Percentiles rank a stretch among this genome's conserved stretches.
phyloP scores from a whole-genome alignment of 2,329 filamentous ascomycete species.

The Calonectria multiphialidica region DNA sequence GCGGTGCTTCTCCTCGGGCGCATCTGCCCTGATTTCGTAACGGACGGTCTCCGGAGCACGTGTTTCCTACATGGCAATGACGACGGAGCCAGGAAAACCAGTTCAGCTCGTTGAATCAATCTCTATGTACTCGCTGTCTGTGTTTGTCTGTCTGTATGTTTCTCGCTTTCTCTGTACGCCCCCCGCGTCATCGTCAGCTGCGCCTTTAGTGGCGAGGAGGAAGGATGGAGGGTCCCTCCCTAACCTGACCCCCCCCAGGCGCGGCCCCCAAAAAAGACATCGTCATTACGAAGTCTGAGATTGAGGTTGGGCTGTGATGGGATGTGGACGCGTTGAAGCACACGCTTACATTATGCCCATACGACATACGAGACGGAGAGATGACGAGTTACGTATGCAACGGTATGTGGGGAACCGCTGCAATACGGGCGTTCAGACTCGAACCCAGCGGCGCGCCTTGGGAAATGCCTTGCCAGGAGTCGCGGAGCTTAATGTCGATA shows the following conservation, averaged over 20 bases:
- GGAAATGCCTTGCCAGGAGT: conserved; percentile 5
- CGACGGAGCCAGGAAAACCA: not conserved
- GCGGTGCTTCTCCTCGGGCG: not conserved
- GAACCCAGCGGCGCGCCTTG: not conserved
- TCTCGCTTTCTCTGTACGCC: not conserved
- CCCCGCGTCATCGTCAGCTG: not conserved
- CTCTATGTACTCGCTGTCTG: not conserved
- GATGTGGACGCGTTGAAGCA: not conserved
- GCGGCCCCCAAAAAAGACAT: not conserved
- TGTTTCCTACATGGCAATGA: not conserved
- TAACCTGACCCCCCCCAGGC: no score
- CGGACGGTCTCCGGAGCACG: not conserved
- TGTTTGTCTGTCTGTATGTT: no score
- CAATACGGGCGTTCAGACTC: not conserved
- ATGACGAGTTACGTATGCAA: conserved; percentile 7
- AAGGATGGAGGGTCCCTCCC: not conserved
- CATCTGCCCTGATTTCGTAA: not conserved
- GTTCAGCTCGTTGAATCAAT: not conserved
- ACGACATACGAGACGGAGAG: conserved; percentile 3
- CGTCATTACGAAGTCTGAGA: not conserved
- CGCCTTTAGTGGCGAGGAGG: not conserved
- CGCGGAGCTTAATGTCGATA: conserved; percentile 1
- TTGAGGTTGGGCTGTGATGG: not conserved
- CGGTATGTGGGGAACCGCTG: not conserved
- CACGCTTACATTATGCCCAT: not conserved